phyloP scores from a whole-genome alignment of 352 stramenopile genomes.

The Pythium phragmitis region DNA sequence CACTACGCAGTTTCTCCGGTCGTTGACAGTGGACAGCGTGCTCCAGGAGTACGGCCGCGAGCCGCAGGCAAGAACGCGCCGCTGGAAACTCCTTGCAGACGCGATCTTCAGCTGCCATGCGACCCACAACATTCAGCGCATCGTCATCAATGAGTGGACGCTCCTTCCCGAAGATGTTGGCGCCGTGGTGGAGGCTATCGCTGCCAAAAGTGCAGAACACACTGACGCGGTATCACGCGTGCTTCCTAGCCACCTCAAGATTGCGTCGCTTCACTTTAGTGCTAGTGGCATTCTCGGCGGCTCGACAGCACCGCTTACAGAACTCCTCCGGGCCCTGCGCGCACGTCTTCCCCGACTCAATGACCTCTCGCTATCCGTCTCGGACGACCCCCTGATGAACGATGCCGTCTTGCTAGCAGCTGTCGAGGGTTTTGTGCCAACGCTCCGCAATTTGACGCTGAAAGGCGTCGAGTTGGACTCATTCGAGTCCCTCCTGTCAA shows the following conservation, averaged over 20 bases:
- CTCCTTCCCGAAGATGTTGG: conserved; percentile 2
- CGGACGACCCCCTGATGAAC: background rate
- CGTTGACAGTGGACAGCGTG: background rate
- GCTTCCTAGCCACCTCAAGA: background rate
- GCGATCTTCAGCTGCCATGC: background rate
- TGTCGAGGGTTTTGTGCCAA: background rate
- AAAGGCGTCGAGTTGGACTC: background rate
- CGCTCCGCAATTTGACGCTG: background rate
- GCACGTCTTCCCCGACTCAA: background rate
- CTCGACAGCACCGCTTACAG: background rate
- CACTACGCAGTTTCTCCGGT: background rate
- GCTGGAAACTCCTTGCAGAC: background rate
- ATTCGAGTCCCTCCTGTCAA: background rate
- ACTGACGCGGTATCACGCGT: too few species aligned
- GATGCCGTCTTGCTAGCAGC: background rate
- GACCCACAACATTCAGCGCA: background rate
- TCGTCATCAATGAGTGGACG: background rate
- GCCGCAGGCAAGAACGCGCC: background rate
- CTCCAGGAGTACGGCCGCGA: conserved; percentile 10
- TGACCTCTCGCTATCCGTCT: background rate
- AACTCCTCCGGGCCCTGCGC: background rate
- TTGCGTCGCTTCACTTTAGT: background rate
- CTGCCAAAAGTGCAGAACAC: too few species aligned
- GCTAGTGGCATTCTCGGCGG: background rate
- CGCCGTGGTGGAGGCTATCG: background rate